Conservation (phyloP, 192 early-diverging fungal species). For the Linnemannia elongata region DNA sequence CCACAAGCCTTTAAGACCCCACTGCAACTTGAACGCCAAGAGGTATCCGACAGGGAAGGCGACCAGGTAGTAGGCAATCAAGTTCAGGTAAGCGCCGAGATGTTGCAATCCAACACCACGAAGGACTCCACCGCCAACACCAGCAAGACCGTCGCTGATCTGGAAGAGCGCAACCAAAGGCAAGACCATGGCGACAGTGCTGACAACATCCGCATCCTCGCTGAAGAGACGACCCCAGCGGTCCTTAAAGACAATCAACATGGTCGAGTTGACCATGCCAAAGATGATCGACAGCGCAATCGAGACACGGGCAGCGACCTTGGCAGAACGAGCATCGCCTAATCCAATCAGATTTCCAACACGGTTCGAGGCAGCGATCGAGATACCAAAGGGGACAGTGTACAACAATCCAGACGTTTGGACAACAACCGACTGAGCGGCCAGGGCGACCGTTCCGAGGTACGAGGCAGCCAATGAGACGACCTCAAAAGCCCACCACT, state of each 20-base stretch:
- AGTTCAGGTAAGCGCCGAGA: conserved; percentile 69
- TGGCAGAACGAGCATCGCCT: conserved; percentile 61
- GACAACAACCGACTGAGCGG: conserved; percentile 86
- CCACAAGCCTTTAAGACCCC: conserved; percentile 78
- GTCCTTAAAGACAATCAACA: conserved; percentile 65
- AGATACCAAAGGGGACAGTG: conserved; percentile 83
- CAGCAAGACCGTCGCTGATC: conserved; percentile 74
- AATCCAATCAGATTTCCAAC: conserved; percentile 85
- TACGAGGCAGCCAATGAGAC: conserved; percentile 82
- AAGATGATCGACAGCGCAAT: conserved; percentile 68
- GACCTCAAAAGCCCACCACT: conserved; percentile 84
- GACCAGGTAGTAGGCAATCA: conserved; percentile 76
- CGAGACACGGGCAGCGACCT: conserved; percentile 62
- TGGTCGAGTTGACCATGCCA: conserved; percentile 63
- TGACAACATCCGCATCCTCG: conserved; percentile 75
- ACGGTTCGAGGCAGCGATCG: conserved; percentile 85
- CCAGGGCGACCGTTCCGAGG: conserved; percentile 81
- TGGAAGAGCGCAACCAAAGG: conserved; percentile 87
- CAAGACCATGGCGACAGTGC: conserved; percentile 78
- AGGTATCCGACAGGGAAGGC: conserved; percentile 75
- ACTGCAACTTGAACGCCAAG: conserved; percentile 66
- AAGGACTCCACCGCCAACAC: conserved; percentile 76
- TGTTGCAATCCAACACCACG: conserved; percentile 86
- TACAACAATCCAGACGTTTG: conserved; percentile 80
- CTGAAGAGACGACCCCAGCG: conserved; percentile 79